Percentiles rank a stretch among this genome's conserved stretches.
These are phyloP conservation scores for Yamadazyma membranifaciens DNA, from an alignment of 1,139 yeast species.

Conservation along the genomic window DNA sequence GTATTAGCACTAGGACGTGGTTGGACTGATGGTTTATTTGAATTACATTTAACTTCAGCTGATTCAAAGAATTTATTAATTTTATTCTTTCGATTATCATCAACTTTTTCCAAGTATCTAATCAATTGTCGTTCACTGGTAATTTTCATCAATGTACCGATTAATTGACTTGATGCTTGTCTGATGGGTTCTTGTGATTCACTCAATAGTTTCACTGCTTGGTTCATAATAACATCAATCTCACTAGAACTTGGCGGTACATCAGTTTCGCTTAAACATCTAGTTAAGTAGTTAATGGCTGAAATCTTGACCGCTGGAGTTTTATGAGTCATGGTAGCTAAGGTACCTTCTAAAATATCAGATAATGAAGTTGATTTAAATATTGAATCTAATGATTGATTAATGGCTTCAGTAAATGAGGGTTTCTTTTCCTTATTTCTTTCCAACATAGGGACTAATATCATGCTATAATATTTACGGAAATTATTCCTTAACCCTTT, in stretches of 20 bases:
- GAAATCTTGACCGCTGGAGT: constrained; percentile 84
- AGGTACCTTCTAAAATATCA: constrained; percentile 61
- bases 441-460: constrained; percentile 69
- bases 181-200: constrained; percentile 89
- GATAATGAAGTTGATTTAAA: constrained; percentile 50
- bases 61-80: constrained; percentile 58
- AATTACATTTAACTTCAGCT: constrained; percentile 51
- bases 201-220: constrained; percentile 58
- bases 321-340: constrained; percentile 65
- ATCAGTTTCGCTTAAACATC: constrained; percentile 57
- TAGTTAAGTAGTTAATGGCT: constrained; percentile 59
- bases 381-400: constrained; percentile 63
- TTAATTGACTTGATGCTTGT: constrained; percentile 71
- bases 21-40: constrained; percentile 12
- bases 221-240: constrained; percentile 54
- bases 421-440: constrained; percentile 88
- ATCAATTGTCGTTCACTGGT: constrained; percentile 71
- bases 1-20: background rate
- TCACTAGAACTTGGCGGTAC: constrained; percentile 53
- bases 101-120: constrained; percentile 63
- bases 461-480: constrained; percentile 50
- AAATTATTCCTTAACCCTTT: constrained; percentile 62
- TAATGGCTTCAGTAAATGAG: constrained; percentile 69
- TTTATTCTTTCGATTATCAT: constrained; percentile 68
- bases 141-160: constrained; percentile 82